Conservation (phyloP, 208 protist genomes). For the Acanthamoeba healyi region DNA sequence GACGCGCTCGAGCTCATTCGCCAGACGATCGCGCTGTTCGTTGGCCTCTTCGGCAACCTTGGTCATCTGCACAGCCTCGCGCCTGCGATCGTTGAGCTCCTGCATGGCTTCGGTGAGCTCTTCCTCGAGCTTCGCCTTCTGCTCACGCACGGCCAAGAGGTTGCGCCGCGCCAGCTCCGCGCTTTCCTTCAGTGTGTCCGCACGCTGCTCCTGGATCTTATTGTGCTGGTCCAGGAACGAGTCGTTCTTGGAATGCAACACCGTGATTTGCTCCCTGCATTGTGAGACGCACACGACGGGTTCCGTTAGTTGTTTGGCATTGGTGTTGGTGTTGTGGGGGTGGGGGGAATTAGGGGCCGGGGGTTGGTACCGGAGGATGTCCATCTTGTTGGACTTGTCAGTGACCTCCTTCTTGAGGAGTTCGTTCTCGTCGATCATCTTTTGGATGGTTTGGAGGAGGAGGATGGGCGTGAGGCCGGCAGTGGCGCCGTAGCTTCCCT, state of each 20-base stretch:
- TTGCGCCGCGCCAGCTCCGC: constrained; percentile 58
- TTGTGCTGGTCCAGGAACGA: constrained; percentile 70
- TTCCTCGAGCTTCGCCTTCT: constrained; percentile 69
- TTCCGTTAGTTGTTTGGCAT: no score
- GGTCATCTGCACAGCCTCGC: not conserved
- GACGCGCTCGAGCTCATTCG: constrained; percentile 57
- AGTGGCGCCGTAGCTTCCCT: not conserved
- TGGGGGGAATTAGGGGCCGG: no score
- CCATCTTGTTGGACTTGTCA: constrained; percentile 51
- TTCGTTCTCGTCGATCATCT: constrained; percentile 68
- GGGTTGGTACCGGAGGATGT: not conserved
- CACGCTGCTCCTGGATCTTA: constrained; percentile 64
- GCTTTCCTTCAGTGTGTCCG: constrained; percentile 73
- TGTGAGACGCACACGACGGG: not conserved
- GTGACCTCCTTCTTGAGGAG: constrained; percentile 20
- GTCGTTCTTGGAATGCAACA: constrained; percentile 71
- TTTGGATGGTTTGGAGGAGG: constrained; percentile 35
- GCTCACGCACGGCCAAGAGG: constrained; percentile 57
- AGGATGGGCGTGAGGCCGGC: constrained; percentile 11
- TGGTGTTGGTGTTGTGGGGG: no score
- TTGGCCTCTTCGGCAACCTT: not conserved
- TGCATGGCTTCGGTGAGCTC: constrained; percentile 72
- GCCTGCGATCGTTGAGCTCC: constrained; percentile 32
- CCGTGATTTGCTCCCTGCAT: constrained; percentile 55
- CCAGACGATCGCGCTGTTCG: not conserved